phyloP scores from a whole-genome alignment of 192 early-diverging fungal genomes.

The Coemansia sp. region DNA sequence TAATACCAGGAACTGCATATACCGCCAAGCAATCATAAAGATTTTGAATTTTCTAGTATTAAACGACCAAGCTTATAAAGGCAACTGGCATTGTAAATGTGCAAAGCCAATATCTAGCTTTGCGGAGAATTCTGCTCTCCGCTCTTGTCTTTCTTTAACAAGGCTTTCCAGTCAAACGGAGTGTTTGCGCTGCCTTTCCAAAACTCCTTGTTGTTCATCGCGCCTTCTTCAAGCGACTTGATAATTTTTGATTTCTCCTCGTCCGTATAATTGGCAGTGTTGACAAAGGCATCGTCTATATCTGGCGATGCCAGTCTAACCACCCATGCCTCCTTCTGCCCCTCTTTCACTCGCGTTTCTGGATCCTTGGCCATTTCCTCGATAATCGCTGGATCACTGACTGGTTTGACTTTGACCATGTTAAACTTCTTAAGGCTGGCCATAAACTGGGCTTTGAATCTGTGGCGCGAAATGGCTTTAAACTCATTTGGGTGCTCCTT shows the following conservation, averaged over 20 bases:
- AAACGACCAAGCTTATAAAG: too few species aligned
- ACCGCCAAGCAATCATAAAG: too few species aligned
- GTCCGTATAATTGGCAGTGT: conserved; percentile 5
- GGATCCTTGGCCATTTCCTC: conserved; percentile 25
- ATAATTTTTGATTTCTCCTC: conserved; percentile 18
- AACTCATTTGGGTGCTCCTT: conserved; percentile 31
- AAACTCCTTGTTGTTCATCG: conserved; percentile 41
- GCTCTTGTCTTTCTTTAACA: conserved; percentile 8
- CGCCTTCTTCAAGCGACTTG: conserved; percentile 17
- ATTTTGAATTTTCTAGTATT: too few species aligned
- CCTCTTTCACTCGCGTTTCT: conserved; percentile 10
- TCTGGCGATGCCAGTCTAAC: conserved; percentile 4
- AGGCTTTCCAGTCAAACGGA: conserved; percentile 46
- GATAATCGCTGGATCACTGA: conserved; percentile 15
- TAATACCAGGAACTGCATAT: too few species aligned
- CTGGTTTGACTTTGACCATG: conserved; percentile 27
- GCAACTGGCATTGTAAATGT: too few species aligned
- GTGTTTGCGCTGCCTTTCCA: conserved; percentile 45
- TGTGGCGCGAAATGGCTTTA: conserved; percentile 16
- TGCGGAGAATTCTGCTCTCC: too few species aligned
- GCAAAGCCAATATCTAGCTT: too few species aligned
- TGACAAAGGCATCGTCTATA: conserved; percentile 9
- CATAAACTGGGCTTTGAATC: conserved; percentile 38
- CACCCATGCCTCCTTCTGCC: conserved; percentile 29
- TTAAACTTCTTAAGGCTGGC: conserved; percentile 37